Conservation (phyloP, 345 rosid species). For the Populus nigra region DNA sequence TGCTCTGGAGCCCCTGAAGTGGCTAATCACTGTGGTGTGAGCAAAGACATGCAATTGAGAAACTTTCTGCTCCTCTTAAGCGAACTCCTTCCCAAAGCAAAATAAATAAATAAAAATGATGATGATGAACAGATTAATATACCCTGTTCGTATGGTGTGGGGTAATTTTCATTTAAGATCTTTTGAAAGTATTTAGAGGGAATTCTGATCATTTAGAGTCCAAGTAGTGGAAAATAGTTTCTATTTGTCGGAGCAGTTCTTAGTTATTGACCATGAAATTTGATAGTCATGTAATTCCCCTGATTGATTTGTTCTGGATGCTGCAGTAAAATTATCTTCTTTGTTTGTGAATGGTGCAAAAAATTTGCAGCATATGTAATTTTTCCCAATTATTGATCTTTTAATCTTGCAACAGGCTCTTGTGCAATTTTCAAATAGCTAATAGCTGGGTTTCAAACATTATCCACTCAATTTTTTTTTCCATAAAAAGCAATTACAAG, state of each 20-base stretch:
- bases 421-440: constrained; percentile 12
- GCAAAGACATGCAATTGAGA: not conserved
- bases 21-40: not conserved
- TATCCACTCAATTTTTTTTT: not conserved
- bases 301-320: not conserved
- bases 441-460: constrained; percentile 9
- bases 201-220: not conserved
- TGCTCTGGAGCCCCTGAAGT: not conserved
- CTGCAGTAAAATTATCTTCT: not conserved
- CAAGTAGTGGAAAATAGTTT: not conserved
- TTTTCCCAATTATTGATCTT: not conserved
- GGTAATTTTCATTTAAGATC: not conserved
- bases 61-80: not conserved
- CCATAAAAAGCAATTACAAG: constrained; percentile 2
- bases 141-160: not conserved
- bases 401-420: constrained; percentile 18
- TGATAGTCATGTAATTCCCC: not conserved
- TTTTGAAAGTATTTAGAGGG: not conserved
- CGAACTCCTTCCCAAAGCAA: not conserved
- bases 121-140: not conserved
- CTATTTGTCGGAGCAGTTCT: not conserved
- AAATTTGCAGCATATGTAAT: not conserved
- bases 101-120: not conserved
- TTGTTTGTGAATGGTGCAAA: not conserved
- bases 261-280: constrained; percentile 11